Conservation (phyloP, 495 filamentous ascomycete genomes). For the Stereocaulon alpinum region DNA sequence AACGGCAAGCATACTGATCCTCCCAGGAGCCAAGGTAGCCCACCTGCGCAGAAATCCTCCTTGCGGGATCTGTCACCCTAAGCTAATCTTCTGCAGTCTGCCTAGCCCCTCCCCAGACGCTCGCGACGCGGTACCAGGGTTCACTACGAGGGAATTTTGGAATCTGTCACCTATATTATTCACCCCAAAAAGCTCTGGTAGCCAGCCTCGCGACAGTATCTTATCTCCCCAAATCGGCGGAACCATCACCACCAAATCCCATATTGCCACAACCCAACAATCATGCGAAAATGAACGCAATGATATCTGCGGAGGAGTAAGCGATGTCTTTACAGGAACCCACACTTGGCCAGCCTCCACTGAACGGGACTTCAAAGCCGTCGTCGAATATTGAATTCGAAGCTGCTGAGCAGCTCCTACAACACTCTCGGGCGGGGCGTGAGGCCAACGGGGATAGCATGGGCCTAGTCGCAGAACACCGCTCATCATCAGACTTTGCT, state of each 20-base stretch:
- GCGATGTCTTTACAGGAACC: slow-evolving; percentile 13
- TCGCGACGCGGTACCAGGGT: slow-evolving; percentile 1
- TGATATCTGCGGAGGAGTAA: background rate
- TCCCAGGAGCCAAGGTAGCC: background rate
- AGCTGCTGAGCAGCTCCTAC: slow-evolving; percentile 19
- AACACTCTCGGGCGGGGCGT: slow-evolving; percentile 13
- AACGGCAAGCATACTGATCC: background rate
- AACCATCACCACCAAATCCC: background rate
- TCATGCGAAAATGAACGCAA: slow-evolving; percentile 12
- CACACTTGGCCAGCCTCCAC: slow-evolving; percentile 1
- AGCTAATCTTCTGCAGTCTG: slow-evolving; percentile 6
- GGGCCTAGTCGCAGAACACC: background rate
- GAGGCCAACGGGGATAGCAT: slow-evolving; percentile 11
- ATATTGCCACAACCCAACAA: background rate
- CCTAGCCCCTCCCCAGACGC: background rate
- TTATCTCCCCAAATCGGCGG: background rate
- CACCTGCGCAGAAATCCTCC: background rate
- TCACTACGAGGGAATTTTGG: slow-evolving; percentile 6
- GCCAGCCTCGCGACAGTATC: slow-evolving; percentile 3
- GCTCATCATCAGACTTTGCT: background rate
- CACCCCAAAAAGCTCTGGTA: slow-evolving; percentile 1
- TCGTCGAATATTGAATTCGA: slow-evolving; percentile 18
- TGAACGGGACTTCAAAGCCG: slow-evolving; percentile 3
- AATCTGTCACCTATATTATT: background rate
- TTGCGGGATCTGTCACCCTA: background rate